Conservation (phyloP, 1,284 basidiomycete species). For the Trichosporon coremiiforme region DNA sequence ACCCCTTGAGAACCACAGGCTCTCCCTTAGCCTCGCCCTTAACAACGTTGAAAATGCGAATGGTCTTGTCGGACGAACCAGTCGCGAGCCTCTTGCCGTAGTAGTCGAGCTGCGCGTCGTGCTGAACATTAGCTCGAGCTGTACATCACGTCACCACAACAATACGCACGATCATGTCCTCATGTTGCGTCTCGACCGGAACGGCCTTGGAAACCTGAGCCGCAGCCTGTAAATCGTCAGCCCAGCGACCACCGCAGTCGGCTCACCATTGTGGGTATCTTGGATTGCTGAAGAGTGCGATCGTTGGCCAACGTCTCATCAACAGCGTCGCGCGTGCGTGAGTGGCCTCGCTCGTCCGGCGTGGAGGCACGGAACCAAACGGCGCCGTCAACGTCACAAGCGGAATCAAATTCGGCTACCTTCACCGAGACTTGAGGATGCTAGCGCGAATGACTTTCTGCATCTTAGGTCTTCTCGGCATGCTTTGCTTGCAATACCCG, state of each 20-base stretch:
- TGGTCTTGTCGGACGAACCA: slow-evolving; percentile 92
- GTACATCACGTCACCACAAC: slow-evolving; percentile 5
- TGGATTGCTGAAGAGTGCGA: background rate
- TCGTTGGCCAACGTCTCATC: slow-evolving; percentile 10
- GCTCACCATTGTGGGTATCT: slow-evolving; percentile 28
- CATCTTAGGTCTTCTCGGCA: background rate
- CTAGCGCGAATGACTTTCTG: background rate
- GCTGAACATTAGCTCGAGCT: slow-evolving; percentile 60
- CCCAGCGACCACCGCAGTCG: background rate
- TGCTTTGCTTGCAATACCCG: background rate
- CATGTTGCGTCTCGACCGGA: slow-evolving; percentile 80
- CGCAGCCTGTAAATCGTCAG: slow-evolving; percentile 33
- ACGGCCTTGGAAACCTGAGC: slow-evolving; percentile 47
- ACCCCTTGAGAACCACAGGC: slow-evolving; percentile 82
- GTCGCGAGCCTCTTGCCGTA: slow-evolving; percentile 96
- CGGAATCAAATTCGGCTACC: background rate
- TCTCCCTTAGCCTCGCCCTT: slow-evolving; percentile 71
- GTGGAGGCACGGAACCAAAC: slow-evolving; percentile 23
- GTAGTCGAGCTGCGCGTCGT: slow-evolving; percentile 97
- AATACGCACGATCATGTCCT: slow-evolving; percentile 85
- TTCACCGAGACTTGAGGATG: background rate
- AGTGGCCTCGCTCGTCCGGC: background rate
- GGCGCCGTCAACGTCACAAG: slow-evolving; percentile 11
- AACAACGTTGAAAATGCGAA: slow-evolving; percentile 93
- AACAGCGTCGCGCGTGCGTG: slow-evolving; percentile 15